Percentiles rank a stretch among this genome's conserved stretches.
phyloP scores from a whole-genome alignment of 257 asterid species.

The Fraxinus americana region DNA sequence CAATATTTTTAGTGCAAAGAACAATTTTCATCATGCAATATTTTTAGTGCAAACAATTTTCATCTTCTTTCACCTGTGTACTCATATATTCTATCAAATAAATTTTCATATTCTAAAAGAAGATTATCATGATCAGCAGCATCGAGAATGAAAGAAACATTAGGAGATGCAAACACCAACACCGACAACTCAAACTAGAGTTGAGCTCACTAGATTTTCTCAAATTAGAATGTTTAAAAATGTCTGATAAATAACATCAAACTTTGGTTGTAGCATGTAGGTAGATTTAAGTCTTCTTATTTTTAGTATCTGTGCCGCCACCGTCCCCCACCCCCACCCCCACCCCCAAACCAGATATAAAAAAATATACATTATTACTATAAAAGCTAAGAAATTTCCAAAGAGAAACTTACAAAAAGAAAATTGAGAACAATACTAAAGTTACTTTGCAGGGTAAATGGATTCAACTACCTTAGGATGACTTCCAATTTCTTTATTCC shows the following conservation, averaged over 20 bases:
- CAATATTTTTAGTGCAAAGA: background rate
- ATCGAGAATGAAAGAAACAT: too few relatives aligned
- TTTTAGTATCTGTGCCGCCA: background rate
- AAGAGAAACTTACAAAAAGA: constrained; percentile 3
- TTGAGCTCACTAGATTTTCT: background rate
- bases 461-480: background rate
- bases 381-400: too few relatives aligned
- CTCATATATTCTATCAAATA: too few relatives aligned
- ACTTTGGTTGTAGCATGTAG: too few relatives aligned
- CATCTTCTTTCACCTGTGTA: too few relatives aligned
- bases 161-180: background rate
- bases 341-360: background rate
- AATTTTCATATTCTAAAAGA: too few relatives aligned
- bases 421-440: background rate
- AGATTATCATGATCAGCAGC: too few relatives aligned
- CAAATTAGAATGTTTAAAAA: too few relatives aligned
- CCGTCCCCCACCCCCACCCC: background rate
- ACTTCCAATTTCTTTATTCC: background rate
- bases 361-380: background rate
- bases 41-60: background rate
- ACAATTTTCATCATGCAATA: background rate
- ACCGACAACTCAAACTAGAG: constrained; percentile 6
- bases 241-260: too few relatives aligned
- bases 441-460: background rate
- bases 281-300: background rate